Percentiles rank a stretch among this genome's conserved stretches.
phyloP scores from a whole-genome alignment of 2,329 filamentous ascomycete genomes.

The Alternaria solani region DNA sequence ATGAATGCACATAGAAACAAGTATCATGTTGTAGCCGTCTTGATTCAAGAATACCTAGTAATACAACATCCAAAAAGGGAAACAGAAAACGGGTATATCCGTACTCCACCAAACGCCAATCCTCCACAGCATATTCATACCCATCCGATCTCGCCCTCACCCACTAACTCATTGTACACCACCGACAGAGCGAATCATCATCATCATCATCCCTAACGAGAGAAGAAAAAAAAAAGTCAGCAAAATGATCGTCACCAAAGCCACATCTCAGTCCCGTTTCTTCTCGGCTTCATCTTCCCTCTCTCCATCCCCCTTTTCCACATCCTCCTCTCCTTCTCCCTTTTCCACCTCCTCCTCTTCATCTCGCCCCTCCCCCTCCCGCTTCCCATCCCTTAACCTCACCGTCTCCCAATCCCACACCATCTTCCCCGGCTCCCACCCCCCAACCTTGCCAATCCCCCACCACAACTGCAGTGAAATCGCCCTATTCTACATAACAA shows the following conservation, averaged over 20 bases:
- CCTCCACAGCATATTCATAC: neutral
- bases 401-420: too few species aligned
- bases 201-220: neutral
- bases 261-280: too few species aligned
- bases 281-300: too few species aligned
- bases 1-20: too few species aligned
- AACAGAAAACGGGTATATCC: constrained; percentile 1
- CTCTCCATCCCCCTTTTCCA: neutral
- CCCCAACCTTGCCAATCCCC: neutral
- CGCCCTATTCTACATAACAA: constrained; percentile 40
- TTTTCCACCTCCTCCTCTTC: too few species aligned
- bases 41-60: neutral
- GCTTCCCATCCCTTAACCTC: too few species aligned
- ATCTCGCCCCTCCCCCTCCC: too few species aligned
- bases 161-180: neutral
- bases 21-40: too few species aligned
- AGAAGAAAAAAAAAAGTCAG: neutral
- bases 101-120: neutral
- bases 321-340: too few species aligned
- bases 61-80: neutral
- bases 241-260: neutral
- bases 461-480: neutral
- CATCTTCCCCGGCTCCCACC: neutral
- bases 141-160: too few species aligned
- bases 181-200: neutral